Percentiles rank a stretch among this genome's conserved stretches.
Conservation (phyloP, 1,284 basidiomycete genomes). For the Takashimella koratensis region DNA sequence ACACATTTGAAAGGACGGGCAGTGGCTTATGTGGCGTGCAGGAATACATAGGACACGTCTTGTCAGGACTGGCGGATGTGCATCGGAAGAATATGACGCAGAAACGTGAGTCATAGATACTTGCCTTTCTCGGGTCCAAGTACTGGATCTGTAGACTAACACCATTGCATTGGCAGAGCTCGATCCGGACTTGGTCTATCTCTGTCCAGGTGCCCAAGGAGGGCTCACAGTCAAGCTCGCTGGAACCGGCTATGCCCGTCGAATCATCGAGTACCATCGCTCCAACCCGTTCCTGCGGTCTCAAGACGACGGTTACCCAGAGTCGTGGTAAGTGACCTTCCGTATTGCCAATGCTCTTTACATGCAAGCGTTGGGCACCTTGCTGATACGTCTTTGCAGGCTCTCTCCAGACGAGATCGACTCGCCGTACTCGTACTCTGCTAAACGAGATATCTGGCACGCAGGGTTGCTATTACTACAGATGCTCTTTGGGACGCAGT, state of each 20-base stretch:
- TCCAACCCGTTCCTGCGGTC: conserved; percentile 46
- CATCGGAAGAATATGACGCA: conserved; percentile 39
- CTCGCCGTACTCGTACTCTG: conserved; percentile 39
- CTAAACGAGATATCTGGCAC: conserved; percentile 48
- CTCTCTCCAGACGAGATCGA: conserved; percentile 47
- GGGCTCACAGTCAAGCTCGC: conserved; percentile 36
- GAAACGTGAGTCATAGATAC: conserved; percentile 40
- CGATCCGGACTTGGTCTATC: conserved; percentile 36
- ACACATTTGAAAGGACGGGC: not conserved
- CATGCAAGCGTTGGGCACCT: not conserved
- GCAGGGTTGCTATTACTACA: conserved; percentile 42
- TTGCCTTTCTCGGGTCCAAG: no score
- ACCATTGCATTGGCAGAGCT: no score
- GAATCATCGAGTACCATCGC: conserved; percentile 45
- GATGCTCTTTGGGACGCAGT: conserved; percentile 39
- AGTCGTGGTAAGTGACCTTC: conserved; percentile 41
- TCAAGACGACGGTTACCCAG: conserved; percentile 31
- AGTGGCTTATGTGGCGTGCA: conserved; percentile 4
- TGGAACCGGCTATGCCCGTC: conserved; percentile 41
- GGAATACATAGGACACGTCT: conserved; percentile 43
- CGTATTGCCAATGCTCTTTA: no score
- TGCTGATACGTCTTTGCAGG: conserved; percentile 17
- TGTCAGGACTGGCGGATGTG: conserved; percentile 40
- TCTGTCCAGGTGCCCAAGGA: conserved; percentile 23
- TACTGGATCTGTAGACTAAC: no score